Conservation (phyloP, 805 yeast genomes). For the Candida dajiaensis region DNA sequence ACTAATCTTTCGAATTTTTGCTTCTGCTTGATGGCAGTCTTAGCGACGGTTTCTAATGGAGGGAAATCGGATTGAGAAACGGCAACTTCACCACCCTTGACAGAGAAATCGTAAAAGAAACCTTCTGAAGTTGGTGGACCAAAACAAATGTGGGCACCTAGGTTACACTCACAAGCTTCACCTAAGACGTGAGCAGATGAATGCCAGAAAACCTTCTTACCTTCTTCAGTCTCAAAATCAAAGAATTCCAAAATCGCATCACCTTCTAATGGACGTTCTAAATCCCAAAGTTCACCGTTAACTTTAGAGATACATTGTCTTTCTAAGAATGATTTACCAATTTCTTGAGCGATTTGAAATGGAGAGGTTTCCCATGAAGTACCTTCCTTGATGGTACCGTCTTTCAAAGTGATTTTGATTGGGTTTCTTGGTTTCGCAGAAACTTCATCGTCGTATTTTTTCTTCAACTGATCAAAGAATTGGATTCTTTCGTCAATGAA, state of each 20-base stretch:
- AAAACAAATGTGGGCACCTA: conserved; percentile 86
- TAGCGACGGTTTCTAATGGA: conserved; percentile 77
- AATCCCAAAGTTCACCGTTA: conserved; percentile 89
- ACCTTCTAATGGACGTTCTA: conserved; percentile 85
- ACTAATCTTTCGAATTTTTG: conserved; percentile 93
- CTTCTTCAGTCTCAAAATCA: conserved; percentile 92
- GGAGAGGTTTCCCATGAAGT: conserved; percentile 89
- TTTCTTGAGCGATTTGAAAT: conserved; percentile 71
- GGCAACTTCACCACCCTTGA: conserved; percentile 66
- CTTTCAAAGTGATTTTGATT: conserved; percentile 78
- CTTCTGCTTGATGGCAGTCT: conserved; percentile 88
- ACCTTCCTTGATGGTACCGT: conserved; percentile 76
- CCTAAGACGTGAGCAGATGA: conserved; percentile 97
- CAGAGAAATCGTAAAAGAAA: conserved; percentile 93
- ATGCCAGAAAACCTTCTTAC: conserved; percentile 96
- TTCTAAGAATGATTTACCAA: conserved; percentile 84
- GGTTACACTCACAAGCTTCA: conserved; percentile 95
- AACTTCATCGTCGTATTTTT: conserved; percentile 65
- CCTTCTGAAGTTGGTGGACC: conserved; percentile 99
- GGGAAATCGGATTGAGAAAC: conserved; percentile 82
- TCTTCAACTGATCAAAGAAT: conserved; percentile 75
- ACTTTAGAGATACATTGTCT: conserved; percentile 89
- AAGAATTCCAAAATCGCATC: conserved; percentile 68
- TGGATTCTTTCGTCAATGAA: conserved; percentile 75
- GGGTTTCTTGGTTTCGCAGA: conserved; percentile 57